Conservation (phyloP, 2,329 filamentous ascomycete species). For the Alternaria brassicicola region DNA sequence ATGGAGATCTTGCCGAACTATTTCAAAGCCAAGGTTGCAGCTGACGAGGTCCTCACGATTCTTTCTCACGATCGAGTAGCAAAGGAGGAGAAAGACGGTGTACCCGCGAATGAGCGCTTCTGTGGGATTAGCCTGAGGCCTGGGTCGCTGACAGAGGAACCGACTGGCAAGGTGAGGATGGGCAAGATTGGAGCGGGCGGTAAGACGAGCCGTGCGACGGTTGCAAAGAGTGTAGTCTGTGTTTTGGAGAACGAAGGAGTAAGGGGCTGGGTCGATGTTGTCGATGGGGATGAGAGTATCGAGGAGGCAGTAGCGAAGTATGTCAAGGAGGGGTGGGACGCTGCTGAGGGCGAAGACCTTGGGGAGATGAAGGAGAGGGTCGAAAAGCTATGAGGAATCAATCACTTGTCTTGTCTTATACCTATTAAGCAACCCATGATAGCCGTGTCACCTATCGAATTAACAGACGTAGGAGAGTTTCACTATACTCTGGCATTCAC, state of each 20-base stretch:
- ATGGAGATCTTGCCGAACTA: conserved; percentile 59
- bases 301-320: conserved; percentile 55
- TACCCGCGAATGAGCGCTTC: conserved; percentile 46
- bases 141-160: conserved; percentile 56
- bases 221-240: conserved; percentile 58
- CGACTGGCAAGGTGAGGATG: conserved; percentile 56
- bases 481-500: too few relatives aligned
- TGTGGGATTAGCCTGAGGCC: conserved; percentile 60
- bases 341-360: conserved; percentile 59
- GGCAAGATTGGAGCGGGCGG: conserved; percentile 54
- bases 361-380: conserved; percentile 49
- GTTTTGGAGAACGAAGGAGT: conserved; percentile 57
- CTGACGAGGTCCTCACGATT: conserved; percentile 61
- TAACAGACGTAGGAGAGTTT: too few relatives aligned
- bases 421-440: too few relatives aligned
- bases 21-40: conserved; percentile 61
- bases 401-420: too few relatives aligned
- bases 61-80: conserved; percentile 42
- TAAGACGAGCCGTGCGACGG: conserved; percentile 56
- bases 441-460: neutral
- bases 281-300: conserved; percentile 57
- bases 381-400: conserved; percentile 16
- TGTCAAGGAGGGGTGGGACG: conserved; percentile 54
- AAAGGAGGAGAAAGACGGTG: conserved; percentile 35
- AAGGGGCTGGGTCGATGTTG: conserved; percentile 61